Evolutionary conservation across 495 filamentous ascomycete genomes (phyloP).

Genomic region (Penicillium coprophilum): DNA sequence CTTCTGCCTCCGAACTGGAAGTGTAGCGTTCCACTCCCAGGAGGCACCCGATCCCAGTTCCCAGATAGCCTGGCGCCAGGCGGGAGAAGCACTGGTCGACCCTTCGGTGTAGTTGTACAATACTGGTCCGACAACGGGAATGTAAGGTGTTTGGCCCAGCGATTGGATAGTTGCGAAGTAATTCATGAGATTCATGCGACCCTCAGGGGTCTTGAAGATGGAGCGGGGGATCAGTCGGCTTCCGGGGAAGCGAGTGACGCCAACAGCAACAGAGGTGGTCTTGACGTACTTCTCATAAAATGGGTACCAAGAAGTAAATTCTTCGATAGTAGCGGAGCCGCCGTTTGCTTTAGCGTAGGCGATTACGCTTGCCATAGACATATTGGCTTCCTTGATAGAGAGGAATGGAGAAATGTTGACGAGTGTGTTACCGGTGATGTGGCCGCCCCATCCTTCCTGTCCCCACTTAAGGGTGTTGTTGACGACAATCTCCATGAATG

Average conservation of each 20-base stretch:
- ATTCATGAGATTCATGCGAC: constrained; percentile 27
- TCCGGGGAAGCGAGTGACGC: constrained; percentile 29
- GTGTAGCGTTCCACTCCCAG: constrained; percentile 6
- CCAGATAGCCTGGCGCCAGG: constrained; percentile 45
- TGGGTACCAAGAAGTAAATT: constrained; percentile 30
- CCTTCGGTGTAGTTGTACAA: constrained; percentile 28
- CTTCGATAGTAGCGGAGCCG: constrained; percentile 32
- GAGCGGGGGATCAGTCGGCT: constrained; percentile 40
- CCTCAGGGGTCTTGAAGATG: constrained; percentile 28
- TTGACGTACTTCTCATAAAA: constrained; percentile 42
- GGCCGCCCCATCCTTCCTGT: constrained; percentile 49
- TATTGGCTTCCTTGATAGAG: constrained; percentile 10
- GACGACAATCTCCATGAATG: constrained; percentile 40
- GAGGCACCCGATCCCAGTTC: constrained; percentile 35
- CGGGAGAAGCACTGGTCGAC: constrained; percentile 42
- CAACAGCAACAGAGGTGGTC: constrained; percentile 31
- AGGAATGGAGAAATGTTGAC: constrained; percentile 41
- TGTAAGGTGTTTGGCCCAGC: neutral
- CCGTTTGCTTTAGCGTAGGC: constrained; percentile 31
- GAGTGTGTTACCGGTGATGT: constrained; percentile 37
- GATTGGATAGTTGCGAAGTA: neutral
- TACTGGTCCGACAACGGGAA: neutral
- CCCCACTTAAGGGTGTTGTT: constrained; percentile 44
- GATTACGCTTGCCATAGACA: neutral
- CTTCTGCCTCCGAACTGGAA: neutral